Evolutionary conservation across 176 grass and related monocot genomes (phyloP).

Genomic region (Oropetium thomaeum): DNA sequence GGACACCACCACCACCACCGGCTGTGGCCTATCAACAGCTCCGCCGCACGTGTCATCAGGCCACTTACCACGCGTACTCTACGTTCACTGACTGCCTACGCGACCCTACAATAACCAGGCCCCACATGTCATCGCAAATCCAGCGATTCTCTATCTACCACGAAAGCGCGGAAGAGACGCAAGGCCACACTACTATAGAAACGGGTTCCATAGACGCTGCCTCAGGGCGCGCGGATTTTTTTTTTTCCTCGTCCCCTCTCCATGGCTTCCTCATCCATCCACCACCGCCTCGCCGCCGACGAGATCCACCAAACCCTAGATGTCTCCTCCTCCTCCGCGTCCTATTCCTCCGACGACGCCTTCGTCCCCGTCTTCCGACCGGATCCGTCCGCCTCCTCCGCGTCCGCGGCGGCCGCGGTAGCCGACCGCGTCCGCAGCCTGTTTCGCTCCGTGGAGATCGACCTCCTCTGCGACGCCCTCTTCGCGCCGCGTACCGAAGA

Average conservation of each 20-base stretch:
- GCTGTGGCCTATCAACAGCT: neutral
- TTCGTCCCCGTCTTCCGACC: slow-evolving; percentile 48
- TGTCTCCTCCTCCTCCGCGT: neutral
- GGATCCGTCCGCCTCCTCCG: slow-evolving; percentile 21
- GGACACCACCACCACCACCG: neutral
- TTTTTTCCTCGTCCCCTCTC: slow-evolving; percentile 24
- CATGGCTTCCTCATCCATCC: slow-evolving; percentile 47
- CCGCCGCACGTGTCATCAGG: neutral
- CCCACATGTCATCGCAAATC: neutral
- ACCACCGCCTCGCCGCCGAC: slow-evolving; percentile 30
- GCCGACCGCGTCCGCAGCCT: slow-evolving; percentile 53
- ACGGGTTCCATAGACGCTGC: neutral
- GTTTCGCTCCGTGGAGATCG: slow-evolving; percentile 53
- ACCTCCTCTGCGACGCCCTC: slow-evolving; percentile 45
- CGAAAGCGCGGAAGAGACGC: neutral
- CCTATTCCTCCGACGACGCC: slow-evolving; percentile 36
- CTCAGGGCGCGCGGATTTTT: slow-evolving; percentile 31
- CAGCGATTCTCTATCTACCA: neutral
- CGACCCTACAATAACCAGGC: neutral
- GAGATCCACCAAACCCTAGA: slow-evolving; percentile 45
- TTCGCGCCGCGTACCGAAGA: slow-evolving; percentile 30
- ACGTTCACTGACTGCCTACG: neutral
- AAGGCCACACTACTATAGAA: neutral
- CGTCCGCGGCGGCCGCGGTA: slow-evolving; percentile 3
- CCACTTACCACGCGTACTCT: neutral